phyloP scores from a whole-genome alignment of 495 filamentous ascomycete species.

The Annulohypoxylon maeteangense region DNA sequence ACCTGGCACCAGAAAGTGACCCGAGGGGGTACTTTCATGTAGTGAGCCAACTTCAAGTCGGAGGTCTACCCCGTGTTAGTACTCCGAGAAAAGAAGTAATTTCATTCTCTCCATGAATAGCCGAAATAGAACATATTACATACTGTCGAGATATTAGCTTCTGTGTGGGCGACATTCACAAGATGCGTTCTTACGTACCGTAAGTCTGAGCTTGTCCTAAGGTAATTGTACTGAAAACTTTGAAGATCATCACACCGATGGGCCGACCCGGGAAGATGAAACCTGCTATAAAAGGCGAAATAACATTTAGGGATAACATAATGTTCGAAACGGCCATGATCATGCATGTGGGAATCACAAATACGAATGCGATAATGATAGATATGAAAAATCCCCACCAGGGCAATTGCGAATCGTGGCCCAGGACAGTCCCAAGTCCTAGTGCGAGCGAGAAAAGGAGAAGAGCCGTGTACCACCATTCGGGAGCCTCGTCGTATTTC shows the following conservation, averaged over 20 bases:
- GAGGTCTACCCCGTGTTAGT: slow-evolving; percentile 40
- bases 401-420: slow-evolving; percentile 60
- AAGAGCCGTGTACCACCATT: slow-evolving; percentile 70
- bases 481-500: slow-evolving; percentile 66
- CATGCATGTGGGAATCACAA: slow-evolving; percentile 65
- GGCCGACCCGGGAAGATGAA: slow-evolving; percentile 70
- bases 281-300: slow-evolving; percentile 72
- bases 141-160: slow-evolving; percentile 30
- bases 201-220: slow-evolving; percentile 66
- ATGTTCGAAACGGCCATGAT: slow-evolving; percentile 67
- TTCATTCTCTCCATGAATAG: neutral
- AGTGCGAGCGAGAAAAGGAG: slow-evolving; percentile 62
- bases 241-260: slow-evolving; percentile 74
- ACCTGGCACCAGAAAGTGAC: slow-evolving; percentile 69
- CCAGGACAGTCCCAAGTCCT: slow-evolving; percentile 62
- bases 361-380: slow-evolving; percentile 60
- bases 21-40: slow-evolving; percentile 73
- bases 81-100: slow-evolving; percentile 21
- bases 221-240: slow-evolving; percentile 69
- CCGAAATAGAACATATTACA: slow-evolving; percentile 5
- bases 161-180: neutral
- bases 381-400: slow-evolving; percentile 63
- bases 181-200: slow-evolving; percentile 12
- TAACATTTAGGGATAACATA: slow-evolving; percentile 64
- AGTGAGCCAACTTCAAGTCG: slow-evolving; percentile 69